phyloP scores from a whole-genome alignment of 257 asterid genomes.

The Galeopsis tetrahit region DNA sequence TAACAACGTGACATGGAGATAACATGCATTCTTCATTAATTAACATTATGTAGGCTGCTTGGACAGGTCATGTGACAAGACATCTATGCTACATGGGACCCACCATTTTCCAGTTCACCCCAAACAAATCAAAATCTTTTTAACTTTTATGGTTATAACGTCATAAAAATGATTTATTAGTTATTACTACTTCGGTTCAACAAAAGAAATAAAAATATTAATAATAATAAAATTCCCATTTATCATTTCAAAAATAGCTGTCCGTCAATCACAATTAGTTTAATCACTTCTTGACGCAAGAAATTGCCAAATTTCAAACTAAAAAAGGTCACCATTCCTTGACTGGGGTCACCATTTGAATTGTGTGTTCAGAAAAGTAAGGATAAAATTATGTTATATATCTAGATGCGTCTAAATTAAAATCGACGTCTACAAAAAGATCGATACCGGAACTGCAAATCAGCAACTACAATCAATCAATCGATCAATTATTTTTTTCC shows the following conservation, averaged over 20 bases:
- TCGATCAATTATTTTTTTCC: neutral
- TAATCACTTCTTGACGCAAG: conserved; percentile 9
- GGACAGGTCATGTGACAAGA: conserved; percentile 27
- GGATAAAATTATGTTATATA: too few species aligned
- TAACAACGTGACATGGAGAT: conserved; percentile 11
- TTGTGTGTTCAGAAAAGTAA: neutral
- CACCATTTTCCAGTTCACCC: conserved; percentile 5
- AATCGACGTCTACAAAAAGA: neutral
- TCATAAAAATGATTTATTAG: too few species aligned
- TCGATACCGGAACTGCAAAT: neutral
- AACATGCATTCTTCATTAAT: conserved; percentile 9
- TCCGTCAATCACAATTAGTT: conserved; percentile 10
- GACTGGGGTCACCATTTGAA: conserved; percentile 26
- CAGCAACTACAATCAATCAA: neutral
- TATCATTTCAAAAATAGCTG: neutral
- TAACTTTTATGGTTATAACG: too few species aligned
- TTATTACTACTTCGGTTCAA: neutral
- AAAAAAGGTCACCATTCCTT: neutral
- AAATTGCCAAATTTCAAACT: conserved; percentile 34
- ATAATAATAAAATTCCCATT: neutral
- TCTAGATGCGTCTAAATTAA: too few species aligned
- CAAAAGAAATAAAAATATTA: neutral
- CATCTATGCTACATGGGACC: conserved; percentile 27
- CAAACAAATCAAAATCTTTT: neutral
- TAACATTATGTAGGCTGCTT: conserved; percentile 4